Conservation (phyloP, 176 grass and related monocot species). For the Cenchrus americanus region DNA sequence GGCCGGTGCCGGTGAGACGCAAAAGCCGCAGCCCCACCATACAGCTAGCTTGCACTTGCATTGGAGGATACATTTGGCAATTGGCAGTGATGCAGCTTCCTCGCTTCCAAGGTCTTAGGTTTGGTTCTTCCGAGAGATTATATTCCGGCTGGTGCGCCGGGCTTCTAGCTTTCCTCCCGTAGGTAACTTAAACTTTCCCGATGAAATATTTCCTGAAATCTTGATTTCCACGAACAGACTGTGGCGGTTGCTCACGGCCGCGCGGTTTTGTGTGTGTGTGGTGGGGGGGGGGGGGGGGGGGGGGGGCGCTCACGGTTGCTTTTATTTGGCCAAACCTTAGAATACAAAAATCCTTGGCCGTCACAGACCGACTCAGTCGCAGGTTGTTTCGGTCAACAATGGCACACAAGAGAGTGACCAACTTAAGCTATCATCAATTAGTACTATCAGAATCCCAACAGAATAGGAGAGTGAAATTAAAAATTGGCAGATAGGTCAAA, state of each 20-base stretch:
- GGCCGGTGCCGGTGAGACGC: no score
- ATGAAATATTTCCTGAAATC: not conserved
- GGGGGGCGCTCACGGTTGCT: no score
- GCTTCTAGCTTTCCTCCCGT: no score
- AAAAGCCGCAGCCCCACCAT: not conserved
- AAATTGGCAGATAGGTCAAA: constrained; percentile 16
- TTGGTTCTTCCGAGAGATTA: not conserved
- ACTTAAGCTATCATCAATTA: not conserved
- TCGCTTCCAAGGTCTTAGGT: not conserved
- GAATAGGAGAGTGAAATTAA: not conserved
- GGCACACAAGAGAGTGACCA: not conserved
- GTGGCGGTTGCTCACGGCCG: not conserved
- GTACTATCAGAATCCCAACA: no score
- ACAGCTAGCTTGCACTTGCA: not conserved
- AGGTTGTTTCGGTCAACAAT: constrained; percentile 6
- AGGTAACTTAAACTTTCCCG: not conserved
- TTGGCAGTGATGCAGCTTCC: not conserved
- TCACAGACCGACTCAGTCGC: not conserved
- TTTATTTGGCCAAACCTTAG: not conserved
- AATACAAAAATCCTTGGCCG: not conserved
- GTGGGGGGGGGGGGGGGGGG: no score
- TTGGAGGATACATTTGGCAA: not conserved
- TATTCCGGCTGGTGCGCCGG: not conserved
- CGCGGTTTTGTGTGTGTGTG: no score
- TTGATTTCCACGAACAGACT: not conserved